Base-by-base conservation (phyloP, 805 yeast genomes). In the Grigorovia jiainica region DNA sequence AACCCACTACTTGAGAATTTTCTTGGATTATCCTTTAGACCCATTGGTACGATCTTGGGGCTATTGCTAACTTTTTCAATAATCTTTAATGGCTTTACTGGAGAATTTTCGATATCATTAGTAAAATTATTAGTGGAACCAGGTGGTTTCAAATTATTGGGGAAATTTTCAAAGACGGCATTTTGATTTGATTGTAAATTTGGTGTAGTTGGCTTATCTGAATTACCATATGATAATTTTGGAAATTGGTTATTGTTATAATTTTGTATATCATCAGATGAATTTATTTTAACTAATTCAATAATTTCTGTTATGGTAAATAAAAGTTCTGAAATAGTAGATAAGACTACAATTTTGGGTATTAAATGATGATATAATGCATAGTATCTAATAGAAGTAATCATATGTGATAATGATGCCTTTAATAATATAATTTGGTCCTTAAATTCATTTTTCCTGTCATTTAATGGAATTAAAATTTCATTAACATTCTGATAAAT, bases 381-480 rank as follows among this genome's bases (percentile, higher is more conserved):
- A 57, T 67, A 82, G 54, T 85, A 84, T 53, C 95, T 71, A 1
- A 89, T 75, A 1, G 87, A 72, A 3, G 95, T 78, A 34, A 89
- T 75, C 0, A 79, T 73, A 61, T 82, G 87, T 17, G 87, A 76
- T 20, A 82, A 73, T 1, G 90, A 71, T 35, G 81, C 80, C 43
- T 80, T 74, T 31, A 49, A 31, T 20, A 75, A 54, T 36, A 67
- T 56, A 38, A 77, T 61, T 54, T 65, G 62, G 46, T 73, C 68
- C 44, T 68, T 52, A 3, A 55, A 52, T n/a, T 30, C 35, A 17
- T 23, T 23, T 18, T 17, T 25, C n/a, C 31, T 27, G n/a, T 27
- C 6, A 10, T 18, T n/a, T 27, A 36, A 36, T 36, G 27, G 20
- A 25, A 25, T 33, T 25, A 36, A 25, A 13, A 36, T 11, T 5